phyloP scores from a whole-genome alignment of 2,329 filamentous ascomycete genomes.

The Arthrobotrys musiformis region DNA sequence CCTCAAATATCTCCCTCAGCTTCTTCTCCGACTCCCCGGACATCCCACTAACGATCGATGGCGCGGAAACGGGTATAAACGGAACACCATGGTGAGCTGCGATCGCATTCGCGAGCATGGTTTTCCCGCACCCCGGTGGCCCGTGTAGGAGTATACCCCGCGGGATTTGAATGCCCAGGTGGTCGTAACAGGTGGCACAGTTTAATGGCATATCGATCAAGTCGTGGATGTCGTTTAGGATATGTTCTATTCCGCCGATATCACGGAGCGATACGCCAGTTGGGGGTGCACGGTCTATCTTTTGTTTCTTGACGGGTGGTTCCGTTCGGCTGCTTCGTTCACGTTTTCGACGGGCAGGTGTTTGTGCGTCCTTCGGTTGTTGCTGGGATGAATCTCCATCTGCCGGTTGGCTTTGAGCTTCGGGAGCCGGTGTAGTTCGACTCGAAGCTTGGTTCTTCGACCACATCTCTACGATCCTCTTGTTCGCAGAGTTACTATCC shows the following conservation, averaged over 20 bases:
- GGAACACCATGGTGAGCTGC: constrained; percentile 78
- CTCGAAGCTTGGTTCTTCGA: constrained; percentile 58
- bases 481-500: constrained; percentile 74
- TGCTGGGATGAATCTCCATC: constrained; percentile 49
- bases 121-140: constrained; percentile 87
- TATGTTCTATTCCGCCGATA: constrained; percentile 79
- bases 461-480: constrained; percentile 72
- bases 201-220: constrained; percentile 79
- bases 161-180: constrained; percentile 75
- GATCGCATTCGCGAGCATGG: constrained; percentile 81
- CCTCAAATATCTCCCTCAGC: constrained; percentile 84
- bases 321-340: constrained; percentile 59
- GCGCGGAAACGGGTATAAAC: constrained; percentile 83
- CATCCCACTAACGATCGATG: constrained; percentile 84
- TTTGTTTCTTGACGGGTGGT: constrained; percentile 69
- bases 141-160: constrained; percentile 82
- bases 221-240: constrained; percentile 76
- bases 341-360: constrained; percentile 55
- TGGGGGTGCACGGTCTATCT: constrained; percentile 76
- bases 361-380: constrained; percentile 54
- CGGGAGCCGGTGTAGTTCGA: constrained; percentile 58
- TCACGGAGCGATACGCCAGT: constrained; percentile 75
- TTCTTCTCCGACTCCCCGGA: constrained; percentile 90
- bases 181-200: constrained; percentile 73
- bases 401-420: constrained; percentile 42